Percentiles rank a stretch among this genome's conserved stretches.
Evolutionary conservation across 2,329 filamentous ascomycete genomes (phyloP).

Genomic region (Diaporthe humulicola): DNA sequence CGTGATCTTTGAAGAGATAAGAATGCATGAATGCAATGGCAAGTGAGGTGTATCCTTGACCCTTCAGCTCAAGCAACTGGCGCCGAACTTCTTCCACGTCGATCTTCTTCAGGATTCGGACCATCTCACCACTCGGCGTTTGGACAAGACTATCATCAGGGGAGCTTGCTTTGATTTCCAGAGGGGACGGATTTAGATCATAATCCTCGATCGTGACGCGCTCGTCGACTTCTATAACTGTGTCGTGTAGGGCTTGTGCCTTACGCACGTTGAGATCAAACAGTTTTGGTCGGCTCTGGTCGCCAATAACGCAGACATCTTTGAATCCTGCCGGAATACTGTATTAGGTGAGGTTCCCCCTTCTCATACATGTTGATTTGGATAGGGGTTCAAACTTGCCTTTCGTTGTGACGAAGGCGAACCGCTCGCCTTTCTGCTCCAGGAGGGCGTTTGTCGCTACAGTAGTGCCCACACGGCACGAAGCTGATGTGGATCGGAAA

Average conservation of each 20-base stretch:
- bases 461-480: constrained; percentile 38
- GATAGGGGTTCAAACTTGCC: not conserved
- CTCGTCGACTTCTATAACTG: constrained; percentile 40
- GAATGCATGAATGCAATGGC: constrained; percentile 80
- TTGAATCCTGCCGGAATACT: constrained; percentile 45
- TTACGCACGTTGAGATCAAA: constrained; percentile 45
- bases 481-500: constrained; percentile 32
- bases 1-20: constrained; percentile 76
- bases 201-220: constrained; percentile 40
- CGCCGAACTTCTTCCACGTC: constrained; percentile 18
- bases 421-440: constrained; percentile 39
- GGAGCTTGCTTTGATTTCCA: not conserved
- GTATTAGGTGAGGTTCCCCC: constrained; percentile 39
- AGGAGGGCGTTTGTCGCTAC: constrained; percentile 39
- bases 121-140: constrained; percentile 34
- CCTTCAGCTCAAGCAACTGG: constrained; percentile 30
- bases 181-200: constrained; percentile 33
- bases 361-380: not conserved
- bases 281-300: constrained; percentile 49
- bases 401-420: constrained; percentile 39
- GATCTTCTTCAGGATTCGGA: constrained; percentile 35
- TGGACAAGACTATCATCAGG: constrained; percentile 25
- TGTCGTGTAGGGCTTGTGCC: constrained; percentile 38
- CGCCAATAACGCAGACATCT: constrained; percentile 48
- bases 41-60: constrained; percentile 59